phyloP scores from a whole-genome alignment of 2,329 filamentous ascomycete genomes.

The Periglandula ipomoeae region DNA sequence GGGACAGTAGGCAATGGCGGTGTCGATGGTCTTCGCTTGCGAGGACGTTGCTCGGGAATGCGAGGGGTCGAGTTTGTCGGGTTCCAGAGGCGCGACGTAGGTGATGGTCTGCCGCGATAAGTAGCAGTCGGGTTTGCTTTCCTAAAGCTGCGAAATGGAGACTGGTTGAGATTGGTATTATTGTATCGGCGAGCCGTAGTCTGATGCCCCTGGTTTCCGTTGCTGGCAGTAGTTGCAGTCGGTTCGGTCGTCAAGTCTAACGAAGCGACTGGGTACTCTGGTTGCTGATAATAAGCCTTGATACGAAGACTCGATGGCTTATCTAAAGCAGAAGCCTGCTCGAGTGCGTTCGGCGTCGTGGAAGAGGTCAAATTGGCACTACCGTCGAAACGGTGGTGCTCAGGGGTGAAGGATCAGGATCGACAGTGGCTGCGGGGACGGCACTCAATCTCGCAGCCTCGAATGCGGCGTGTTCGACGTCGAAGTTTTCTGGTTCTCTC shows the following conservation, averaged over 20 bases:
- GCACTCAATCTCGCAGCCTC: background rate
- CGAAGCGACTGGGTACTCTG: conserved; percentile 16
- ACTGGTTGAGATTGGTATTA: conserved; percentile 5
- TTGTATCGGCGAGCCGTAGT: background rate
- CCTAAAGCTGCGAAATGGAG: conserved; percentile 35
- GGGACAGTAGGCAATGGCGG: conserved; percentile 44
- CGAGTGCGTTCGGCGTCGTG: conserved; percentile 39
- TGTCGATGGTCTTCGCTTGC: conserved; percentile 41
- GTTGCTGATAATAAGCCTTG: conserved; percentile 22
- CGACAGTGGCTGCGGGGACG: background rate
- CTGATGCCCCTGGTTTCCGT: conserved; percentile 3
- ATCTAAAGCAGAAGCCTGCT: conserved; percentile 16
- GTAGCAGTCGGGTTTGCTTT: conserved; percentile 11
- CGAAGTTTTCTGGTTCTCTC: background rate
- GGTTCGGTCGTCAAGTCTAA: conserved; percentile 2
- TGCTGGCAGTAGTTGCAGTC: background rate
- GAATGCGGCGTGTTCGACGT: background rate
- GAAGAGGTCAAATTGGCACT: conserved; percentile 32
- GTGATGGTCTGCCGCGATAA: conserved; percentile 29
- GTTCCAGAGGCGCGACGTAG: conserved; percentile 49
- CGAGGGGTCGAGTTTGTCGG: conserved; percentile 51
- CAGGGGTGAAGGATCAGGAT: conserved; percentile 7
- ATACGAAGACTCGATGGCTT: conserved; percentile 18
- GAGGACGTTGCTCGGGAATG: conserved; percentile 16
- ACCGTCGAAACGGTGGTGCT: conserved; percentile 38